phyloP scores from a whole-genome alignment of 139 green algal genomes.

The Eudorina sp. region DNA sequence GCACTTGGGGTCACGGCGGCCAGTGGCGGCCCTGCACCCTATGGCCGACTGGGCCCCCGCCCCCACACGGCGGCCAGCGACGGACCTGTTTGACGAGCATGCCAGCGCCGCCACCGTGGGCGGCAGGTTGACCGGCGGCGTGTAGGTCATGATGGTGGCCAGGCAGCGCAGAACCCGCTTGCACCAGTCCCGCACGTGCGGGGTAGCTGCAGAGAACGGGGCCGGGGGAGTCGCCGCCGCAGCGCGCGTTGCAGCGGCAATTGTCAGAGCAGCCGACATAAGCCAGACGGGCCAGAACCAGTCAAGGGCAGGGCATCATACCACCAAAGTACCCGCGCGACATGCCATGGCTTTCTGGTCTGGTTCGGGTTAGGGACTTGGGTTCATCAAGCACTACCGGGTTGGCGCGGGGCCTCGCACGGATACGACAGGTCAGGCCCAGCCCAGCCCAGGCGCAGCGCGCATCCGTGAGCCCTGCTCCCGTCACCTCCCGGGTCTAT shows the following conservation, averaged over 20 bases:
- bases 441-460: too few species aligned
- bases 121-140: constrained; percentile 38
- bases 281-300: not conserved
- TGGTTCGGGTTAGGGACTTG: too few species aligned
- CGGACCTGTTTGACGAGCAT: constrained; percentile 39
- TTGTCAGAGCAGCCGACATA: not conserved
- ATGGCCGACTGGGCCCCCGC: too few species aligned
- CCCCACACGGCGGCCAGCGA: not conserved
- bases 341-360: not conserved
- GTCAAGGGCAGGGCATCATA: not conserved
- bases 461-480: too few species aligned
- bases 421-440: too few species aligned
- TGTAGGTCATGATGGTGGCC: constrained; percentile 30
- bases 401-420: too few species aligned
- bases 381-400: too few species aligned
- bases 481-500: too few species aligned
- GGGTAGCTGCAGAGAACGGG: not conserved
- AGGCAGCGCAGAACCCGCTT: constrained; percentile 56
- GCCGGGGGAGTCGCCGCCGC: not conserved
- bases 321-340: not conserved
- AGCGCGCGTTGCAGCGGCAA: not conserved
- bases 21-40: too few species aligned
- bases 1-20: too few species aligned
- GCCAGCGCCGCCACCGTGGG: constrained; percentile 39
- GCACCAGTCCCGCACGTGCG: constrained; percentile 61